These are phyloP conservation scores for Pythium phragmitis DNA, from an alignment of 352 stramenopile genomes.

Conservation along the genomic window DNA sequence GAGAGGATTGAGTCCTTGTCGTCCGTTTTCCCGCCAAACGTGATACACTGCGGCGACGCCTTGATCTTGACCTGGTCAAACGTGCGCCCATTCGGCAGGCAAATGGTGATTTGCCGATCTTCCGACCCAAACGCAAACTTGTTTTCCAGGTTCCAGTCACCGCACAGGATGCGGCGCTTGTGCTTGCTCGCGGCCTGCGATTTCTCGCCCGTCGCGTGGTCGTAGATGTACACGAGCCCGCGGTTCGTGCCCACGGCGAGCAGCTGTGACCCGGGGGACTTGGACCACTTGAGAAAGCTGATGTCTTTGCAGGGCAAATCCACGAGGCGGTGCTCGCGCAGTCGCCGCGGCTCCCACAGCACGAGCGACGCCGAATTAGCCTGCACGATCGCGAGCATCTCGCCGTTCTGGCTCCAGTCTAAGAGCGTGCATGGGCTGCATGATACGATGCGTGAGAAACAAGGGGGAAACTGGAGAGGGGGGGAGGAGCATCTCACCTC, in stretches of 20 bases:
- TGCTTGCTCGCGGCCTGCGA: slow-evolving; percentile 66
- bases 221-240: slow-evolving; percentile 79
- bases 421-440: slow-evolving; percentile 62
- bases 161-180: slow-evolving; percentile 76
- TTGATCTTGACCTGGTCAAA: slow-evolving; percentile 83
- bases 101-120: slow-evolving; percentile 79
- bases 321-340: slow-evolving; percentile 60
- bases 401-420: slow-evolving; percentile 71
- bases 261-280: slow-evolving; percentile 55
- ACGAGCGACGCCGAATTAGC: slow-evolving; percentile 70
- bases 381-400: slow-evolving; percentile 73
- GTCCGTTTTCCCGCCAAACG: slow-evolving; percentile 71
- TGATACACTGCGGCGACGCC: slow-evolving; percentile 62
- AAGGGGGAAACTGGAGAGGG: background rate
- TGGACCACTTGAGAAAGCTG: slow-evolving; percentile 81
- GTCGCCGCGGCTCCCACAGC: slow-evolving; percentile 67
- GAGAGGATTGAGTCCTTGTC: slow-evolving; percentile 77
- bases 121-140: slow-evolving; percentile 83
- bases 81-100: slow-evolving; percentile 51
- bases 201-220: slow-evolving; percentile 53
- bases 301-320: slow-evolving; percentile 73
- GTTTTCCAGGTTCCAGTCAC: slow-evolving; percentile 78
- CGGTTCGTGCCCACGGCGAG: slow-evolving; percentile 71
- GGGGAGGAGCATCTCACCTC: slow-evolving; percentile 33
- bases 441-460: background rate